Conservation (phyloP, 2,329 filamentous ascomycete genomes). For the Beauveria sp. region DNA sequence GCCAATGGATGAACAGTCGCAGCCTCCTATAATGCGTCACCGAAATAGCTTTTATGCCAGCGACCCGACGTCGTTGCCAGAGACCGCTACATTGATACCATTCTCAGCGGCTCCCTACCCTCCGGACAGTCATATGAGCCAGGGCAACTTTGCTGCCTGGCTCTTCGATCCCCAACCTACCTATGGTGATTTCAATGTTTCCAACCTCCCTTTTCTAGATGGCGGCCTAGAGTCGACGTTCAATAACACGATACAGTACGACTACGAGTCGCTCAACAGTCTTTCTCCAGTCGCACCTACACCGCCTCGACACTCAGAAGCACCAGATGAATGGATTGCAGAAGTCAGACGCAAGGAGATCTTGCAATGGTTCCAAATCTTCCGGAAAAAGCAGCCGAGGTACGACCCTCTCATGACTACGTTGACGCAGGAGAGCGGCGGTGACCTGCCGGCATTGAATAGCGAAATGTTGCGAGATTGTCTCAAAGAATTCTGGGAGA, state of each 20-base stretch:
- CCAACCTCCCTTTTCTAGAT: constrained; percentile 39
- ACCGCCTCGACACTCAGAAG: constrained; percentile 31
- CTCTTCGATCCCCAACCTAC: constrained; percentile 39
- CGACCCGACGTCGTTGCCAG: constrained; percentile 22
- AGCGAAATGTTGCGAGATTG: constrained; percentile 80
- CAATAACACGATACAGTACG: constrained; percentile 43
- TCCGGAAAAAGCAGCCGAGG: constrained; percentile 35
- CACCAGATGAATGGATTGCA: constrained; percentile 35
- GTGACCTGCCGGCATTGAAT: constrained; percentile 48
- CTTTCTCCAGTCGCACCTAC: constrained; percentile 38
- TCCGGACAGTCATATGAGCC: constrained; percentile 27
- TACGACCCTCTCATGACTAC: constrained; percentile 26
- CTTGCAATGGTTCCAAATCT: constrained; percentile 34
- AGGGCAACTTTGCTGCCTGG: constrained; percentile 43
- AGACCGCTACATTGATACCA: constrained; percentile 27
- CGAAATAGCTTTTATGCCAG: constrained; percentile 30
- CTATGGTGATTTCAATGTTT: constrained; percentile 34
- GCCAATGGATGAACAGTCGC: constrained; percentile 26
- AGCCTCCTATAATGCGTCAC: constrained; percentile 28
- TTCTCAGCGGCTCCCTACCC: constrained; percentile 17
- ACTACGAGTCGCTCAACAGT: constrained; percentile 42
- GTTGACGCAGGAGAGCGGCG: constrained; percentile 31
- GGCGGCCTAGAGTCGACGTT: constrained; percentile 43
- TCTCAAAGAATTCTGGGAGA: constrained; percentile 78
- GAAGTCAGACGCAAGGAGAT: constrained; percentile 39